Percentiles rank a stretch among this genome's conserved stretches.
These are phyloP conservation scores for Anthracocystis panici-leucophaei DNA, from an alignment of 1,284 basidiomycete species.

Conservation along the genomic window DNA sequence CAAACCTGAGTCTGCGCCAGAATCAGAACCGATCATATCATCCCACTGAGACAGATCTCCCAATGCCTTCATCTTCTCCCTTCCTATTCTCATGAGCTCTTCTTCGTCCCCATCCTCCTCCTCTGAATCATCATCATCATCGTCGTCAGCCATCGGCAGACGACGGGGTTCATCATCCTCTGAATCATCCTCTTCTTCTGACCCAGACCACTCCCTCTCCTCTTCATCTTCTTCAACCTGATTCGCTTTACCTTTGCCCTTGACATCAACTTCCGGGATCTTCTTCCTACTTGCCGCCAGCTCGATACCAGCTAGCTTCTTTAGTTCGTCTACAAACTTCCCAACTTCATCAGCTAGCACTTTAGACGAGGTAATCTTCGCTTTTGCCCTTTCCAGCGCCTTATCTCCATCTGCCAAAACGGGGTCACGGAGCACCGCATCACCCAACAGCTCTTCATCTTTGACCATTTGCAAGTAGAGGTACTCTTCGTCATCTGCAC, in stretches of 20 bases:
- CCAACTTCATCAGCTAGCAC: constrained; percentile 77
- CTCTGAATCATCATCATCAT: constrained; percentile 12
- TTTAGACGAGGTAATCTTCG: constrained; percentile 82
- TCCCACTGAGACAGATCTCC: constrained; percentile 55
- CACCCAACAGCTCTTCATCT: constrained; percentile 60
- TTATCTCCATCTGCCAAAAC: constrained; percentile 44
- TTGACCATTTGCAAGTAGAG: constrained; percentile 31
- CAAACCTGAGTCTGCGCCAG: constrained; percentile 27
- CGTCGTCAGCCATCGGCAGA: constrained; percentile 6
- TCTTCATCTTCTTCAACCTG: constrained; percentile 28
- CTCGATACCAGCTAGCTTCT: constrained; percentile 32
- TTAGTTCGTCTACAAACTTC: constrained; percentile 73
- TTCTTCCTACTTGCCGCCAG: constrained; percentile 6
- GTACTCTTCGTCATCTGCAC: constrained; percentile 3
- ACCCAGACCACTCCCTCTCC: constrained; percentile 46
- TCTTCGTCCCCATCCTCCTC: constrained; percentile 34
- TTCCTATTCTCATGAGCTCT: constrained; percentile 37
- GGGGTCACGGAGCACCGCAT: constrained; percentile 41
- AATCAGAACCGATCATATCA: constrained; percentile 43
- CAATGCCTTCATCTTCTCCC: constrained; percentile 42
- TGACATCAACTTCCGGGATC: constrained; percentile 10
- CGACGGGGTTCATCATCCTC: constrained; percentile 22
- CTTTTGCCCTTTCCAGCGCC: constrained; percentile 76
- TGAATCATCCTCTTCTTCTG: constrained; percentile 46
- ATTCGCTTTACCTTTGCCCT: constrained; percentile 41